Evolutionary conservation across 768 basidiomycete genomes (phyloP).

Genomic region (Phylloporus sp.): DNA sequence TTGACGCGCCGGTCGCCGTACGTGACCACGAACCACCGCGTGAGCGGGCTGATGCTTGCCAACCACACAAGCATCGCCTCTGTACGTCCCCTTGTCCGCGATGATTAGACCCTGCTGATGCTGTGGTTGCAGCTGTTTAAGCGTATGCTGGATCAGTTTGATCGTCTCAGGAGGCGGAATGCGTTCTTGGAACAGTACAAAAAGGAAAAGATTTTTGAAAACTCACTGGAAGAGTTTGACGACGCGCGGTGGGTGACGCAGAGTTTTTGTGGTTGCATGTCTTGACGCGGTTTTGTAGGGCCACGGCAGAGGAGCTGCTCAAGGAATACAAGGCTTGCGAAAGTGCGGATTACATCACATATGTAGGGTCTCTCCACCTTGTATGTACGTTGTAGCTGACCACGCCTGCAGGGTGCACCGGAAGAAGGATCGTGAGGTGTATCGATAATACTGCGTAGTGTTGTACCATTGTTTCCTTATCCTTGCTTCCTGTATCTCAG

Average conservation of each 20-base stretch:
- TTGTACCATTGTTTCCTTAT: not conserved
- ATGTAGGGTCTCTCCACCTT: slow-evolving; percentile 45
- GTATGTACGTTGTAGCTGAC: not conserved
- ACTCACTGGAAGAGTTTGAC: slow-evolving; percentile 93
- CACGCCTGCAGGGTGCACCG: slow-evolving; percentile 29
- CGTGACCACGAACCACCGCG: slow-evolving; percentile 82
- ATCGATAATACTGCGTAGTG: not conserved
- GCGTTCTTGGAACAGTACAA: slow-evolving; percentile 98
- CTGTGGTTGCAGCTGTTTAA: slow-evolving; percentile 70
- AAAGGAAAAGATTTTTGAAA: slow-evolving; percentile 93
- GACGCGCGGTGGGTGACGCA: slow-evolving; percentile 71
- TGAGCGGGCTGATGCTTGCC: slow-evolving; percentile 97
- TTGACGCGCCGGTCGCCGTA: slow-evolving; percentile 90
- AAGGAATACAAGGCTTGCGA: slow-evolving; percentile 97
- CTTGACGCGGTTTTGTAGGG: slow-evolving; percentile 42
- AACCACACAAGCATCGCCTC: slow-evolving; percentile 99
- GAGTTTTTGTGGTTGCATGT: not conserved
- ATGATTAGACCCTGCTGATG: not conserved
- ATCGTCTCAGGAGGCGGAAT: slow-evolving; percentile 78
- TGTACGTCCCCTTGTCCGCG: slow-evolving; percentile 43
- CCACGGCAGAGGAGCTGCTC: slow-evolving; percentile 80
- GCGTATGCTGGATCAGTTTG: slow-evolving; percentile 94
- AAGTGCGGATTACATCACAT: slow-evolving; percentile 89
- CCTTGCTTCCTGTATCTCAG: slow-evolving; percentile 3
- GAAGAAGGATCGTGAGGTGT: slow-evolving; percentile 29